Base-by-base conservation (phyloP, 495 filamentous ascomycete species). In the Penicillium riverlandense region DNA sequence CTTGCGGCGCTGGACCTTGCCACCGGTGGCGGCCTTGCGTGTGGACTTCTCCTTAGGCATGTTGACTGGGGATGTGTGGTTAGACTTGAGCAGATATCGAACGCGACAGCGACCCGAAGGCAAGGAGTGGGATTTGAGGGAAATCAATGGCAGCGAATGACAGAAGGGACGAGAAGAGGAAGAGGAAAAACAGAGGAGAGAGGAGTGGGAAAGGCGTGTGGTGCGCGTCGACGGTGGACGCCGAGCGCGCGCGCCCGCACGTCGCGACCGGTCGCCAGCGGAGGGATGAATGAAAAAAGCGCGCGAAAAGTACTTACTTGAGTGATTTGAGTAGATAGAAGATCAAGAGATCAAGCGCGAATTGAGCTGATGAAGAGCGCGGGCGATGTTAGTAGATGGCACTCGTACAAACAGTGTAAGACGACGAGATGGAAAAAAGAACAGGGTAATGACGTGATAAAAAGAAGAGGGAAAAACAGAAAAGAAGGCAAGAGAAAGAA, bases 1-100 rank as follows among this genome's bases (percentile, higher is more conserved):
- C 84, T 89, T 90, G 77, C 83, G 86, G 75, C 86, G 84, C 52
- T 68, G 63, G 47, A 63, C 63, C 22, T 22, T 22, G 46, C 66
- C 63, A 55, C 63, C 55, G 69, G 81, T 83, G 64, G 66, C 60
- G 61, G 65, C 63, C 63, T 65, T 65, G 59, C 65, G 65, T 50
- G 75, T 77, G 38, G 72, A 66, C 69, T 81, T 81, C 49, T 82
- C 81, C 75, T 88, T 87, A 64, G 84, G 84, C 85, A 91, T 90
- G 49, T 48, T 82, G 74, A 64, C 45, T 52, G 41, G 38, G 35
- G 22, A 38, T 29, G 16, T 35, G 40, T 34, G 38, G 54, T 42
- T 31, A 42, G 48, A 52, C 30, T 12, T 12, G 32, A 34, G 5
- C 32, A 34, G 32, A 34, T 34, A 11, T 3, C 32, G 28, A 29